These are phyloP conservation scores for Cryptococcus sp. DNA, from an alignment of 1,284 basidiomycete genomes.

Conservation along the genomic window DNA sequence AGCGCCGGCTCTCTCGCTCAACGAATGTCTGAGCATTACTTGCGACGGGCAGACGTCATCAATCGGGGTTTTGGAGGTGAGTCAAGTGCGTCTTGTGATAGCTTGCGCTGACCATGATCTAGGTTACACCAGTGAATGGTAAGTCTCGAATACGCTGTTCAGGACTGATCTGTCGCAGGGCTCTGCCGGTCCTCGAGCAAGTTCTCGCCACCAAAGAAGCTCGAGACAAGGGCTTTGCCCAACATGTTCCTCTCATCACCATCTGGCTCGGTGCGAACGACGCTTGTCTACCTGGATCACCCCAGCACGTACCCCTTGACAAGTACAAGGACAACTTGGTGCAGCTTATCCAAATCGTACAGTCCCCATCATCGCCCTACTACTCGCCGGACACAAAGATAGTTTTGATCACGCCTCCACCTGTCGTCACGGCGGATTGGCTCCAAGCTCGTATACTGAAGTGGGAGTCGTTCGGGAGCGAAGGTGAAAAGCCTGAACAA, in stretches of 20 bases:
- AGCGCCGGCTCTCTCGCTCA: slow-evolving; percentile 43
- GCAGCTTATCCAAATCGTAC: slow-evolving; percentile 65
- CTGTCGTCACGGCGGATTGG: slow-evolving; percentile 64
- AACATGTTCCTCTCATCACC: slow-evolving; percentile 66
- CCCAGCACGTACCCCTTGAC: slow-evolving; percentile 62
- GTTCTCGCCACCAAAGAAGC: slow-evolving; percentile 62
- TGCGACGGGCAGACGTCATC: slow-evolving; percentile 74
- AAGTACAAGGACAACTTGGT: slow-evolving; percentile 68
- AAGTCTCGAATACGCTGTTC: background rate
- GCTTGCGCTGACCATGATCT: background rate
- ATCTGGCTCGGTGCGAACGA: slow-evolving; percentile 93
- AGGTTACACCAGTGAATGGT: slow-evolving; percentile 81
- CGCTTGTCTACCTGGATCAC: slow-evolving; percentile 60
- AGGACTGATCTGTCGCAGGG: slow-evolving; percentile 53
- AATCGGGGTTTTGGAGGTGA: slow-evolving; percentile 66
- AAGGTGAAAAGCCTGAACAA: slow-evolving; percentile 41
- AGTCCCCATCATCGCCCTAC: slow-evolving; percentile 63
- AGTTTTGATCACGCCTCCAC: slow-evolving; percentile 80
- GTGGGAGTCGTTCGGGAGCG: slow-evolving; percentile 33
- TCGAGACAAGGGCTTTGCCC: slow-evolving; percentile 58
- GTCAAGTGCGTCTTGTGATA: background rate
- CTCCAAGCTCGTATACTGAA: slow-evolving; percentile 57
- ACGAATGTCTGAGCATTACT: slow-evolving; percentile 61
- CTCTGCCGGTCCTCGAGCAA: slow-evolving; percentile 72
- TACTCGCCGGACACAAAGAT: slow-evolving; percentile 75